Evolutionary conservation across 2,329 filamentous ascomycete genomes (phyloP), one percentile per base, ranked within the genome.

Genomic region (Parascedosporium putredinis): DNA sequence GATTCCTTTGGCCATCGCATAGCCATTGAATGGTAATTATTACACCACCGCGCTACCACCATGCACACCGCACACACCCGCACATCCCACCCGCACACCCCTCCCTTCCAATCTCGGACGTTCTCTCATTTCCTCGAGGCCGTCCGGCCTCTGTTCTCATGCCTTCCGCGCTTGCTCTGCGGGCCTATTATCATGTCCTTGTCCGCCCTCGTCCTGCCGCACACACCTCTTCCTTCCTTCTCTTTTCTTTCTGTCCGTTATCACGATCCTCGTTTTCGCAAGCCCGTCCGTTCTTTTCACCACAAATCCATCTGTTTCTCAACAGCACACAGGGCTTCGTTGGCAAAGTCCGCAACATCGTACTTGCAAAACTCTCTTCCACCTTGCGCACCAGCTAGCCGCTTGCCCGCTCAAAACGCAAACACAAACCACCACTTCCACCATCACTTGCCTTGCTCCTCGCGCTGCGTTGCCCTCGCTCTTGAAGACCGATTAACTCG

Each of bases 311-410:
- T 22, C 18, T 34, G 38, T 42, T 42, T 20, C 14, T 14, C 20
- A 12, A 16, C 22, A 49, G 36, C 57, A 54, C 56, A 60, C 62
- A 63, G 67, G 62, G 31, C 74, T 76, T 76, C 74, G 74, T 76
- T 76, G 74, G 74, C 74, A 76, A 71, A 76, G 74, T 74, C 72
- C 67, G 54, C 55, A 45, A 58, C 58, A 56, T 56, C 57, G 56
- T 57, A 59, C 27, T 18, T n/a, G 42, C 33, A 23, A 27, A 18
- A 22, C 33, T 43, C 38, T 12, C 54, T 56, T 54, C 51, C 52
- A 48, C 51, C 25, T 49, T 45, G 50, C 2, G 50, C 45, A 52
- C 51, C 16, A 51, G 50, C 27, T n/a, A n/a, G n/a, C n/a, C n/a
- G n/a, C n/a, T n/a, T n/a, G n/a, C n/a, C n/a, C n/a, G n/a, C n/a